These are phyloP conservation scores for Exophiala spinifera DNA, from an alignment of 2,329 filamentous ascomycete genomes.

Conservation along the genomic window DNA sequence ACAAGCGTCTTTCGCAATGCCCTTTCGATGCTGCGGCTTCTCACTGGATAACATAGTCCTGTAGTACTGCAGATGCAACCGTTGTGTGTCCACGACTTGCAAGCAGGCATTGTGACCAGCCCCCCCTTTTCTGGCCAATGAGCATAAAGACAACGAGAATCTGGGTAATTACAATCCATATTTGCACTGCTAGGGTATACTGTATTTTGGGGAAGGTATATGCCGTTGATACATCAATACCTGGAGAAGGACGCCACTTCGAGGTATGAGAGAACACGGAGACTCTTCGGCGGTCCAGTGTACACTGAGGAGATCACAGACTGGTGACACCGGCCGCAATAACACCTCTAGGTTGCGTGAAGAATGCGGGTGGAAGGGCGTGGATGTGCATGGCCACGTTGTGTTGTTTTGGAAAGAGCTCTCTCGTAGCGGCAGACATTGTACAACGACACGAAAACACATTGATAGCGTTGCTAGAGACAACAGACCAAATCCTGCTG, in stretches of 20 bases:
- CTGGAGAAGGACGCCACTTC: neutral
- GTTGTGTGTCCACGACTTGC: neutral
- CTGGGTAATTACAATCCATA: neutral
- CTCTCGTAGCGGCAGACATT: neutral
- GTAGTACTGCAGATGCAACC: constrained; percentile 2
- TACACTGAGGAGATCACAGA: no score
- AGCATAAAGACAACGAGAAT: neutral
- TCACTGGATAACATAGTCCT: neutral
- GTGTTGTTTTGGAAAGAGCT: neutral
- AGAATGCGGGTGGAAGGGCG: no score
- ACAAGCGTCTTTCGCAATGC: neutral
- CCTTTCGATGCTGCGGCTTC: neutral
- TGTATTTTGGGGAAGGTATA: neutral
- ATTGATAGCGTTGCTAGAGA: neutral
- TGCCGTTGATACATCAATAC: neutral
- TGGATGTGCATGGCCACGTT: neutral
- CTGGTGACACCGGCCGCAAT: neutral
- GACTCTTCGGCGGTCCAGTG: no score
- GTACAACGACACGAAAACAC: neutral
- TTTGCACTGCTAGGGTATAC: neutral
- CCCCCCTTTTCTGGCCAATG: neutral
- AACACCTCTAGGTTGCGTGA: neutral
- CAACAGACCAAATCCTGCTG: neutral
- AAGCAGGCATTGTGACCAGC: neutral
- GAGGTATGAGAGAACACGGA: neutral